Base-by-base conservation (phyloP, 768 basidiomycete genomes). In the Rhizopogon vulgaris region DNA sequence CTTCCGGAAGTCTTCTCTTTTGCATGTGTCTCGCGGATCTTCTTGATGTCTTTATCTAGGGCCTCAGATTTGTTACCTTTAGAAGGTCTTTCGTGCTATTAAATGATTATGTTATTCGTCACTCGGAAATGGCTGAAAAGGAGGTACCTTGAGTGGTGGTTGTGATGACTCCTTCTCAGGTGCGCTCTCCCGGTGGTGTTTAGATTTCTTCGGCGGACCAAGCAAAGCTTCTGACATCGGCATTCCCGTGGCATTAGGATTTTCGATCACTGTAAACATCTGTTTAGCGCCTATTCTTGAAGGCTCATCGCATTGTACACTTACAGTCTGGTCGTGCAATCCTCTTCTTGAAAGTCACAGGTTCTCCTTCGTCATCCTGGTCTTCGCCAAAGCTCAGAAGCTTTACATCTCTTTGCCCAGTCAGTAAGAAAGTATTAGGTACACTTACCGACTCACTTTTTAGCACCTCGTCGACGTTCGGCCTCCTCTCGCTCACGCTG, bases 341-440 rank as follows among this genome's bases (percentile, higher is more conserved):
- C 65, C 90, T 94, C 76, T 92, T 93, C 70, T 84, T 84, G 57
- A 82, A 74, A 2, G 64, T 63, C 0, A 74, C 67, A 0, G 74
- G 61, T 41, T 83, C 85, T 11, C 71, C 78, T 7, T 81, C 84
- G 25, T 79, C 85, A 32, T 61, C 73, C 41, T 82, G 86, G 7
- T 81, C 87, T 8, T 74, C 87, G 14, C 83, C 91, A 65, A 99
- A 99, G 47, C 92, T 95, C 50, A 98, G 68, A 9, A 99, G 69
- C 51, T 87, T 88, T 9, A 89, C 87, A 61, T 99, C 92, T 69
- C 94, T 45, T 45, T 14, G 18, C 12, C 14, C 2, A 96, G 54
- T 22, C 17, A 47, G 12, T 32, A 38, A 41, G 43, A 30, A 49
- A 52, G 27, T 12, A 25, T 36, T 53, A 43, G 22, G 32, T 42